phyloP scores from a whole-genome alignment of 495 filamentous ascomycete genomes.

The Penicillium angulare region DNA sequence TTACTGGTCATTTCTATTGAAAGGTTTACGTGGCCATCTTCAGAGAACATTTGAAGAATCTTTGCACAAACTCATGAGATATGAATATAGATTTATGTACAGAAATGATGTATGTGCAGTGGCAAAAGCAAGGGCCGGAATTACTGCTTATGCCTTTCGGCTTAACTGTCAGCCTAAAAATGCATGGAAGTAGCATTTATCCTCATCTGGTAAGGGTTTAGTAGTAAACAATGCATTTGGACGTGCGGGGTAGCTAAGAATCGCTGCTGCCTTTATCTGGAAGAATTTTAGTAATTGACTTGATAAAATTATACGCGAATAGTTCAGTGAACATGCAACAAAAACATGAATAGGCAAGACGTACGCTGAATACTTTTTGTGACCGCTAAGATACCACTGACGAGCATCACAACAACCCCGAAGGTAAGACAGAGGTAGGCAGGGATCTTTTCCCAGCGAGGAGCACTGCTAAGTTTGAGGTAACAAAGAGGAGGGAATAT shows the following conservation, averaged over 20 bases:
- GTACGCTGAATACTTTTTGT: conserved; percentile 59
- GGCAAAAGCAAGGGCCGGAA: neutral
- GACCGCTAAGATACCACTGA: conserved; percentile 74
- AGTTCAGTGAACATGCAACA: too few species aligned
- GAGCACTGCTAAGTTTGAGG: conserved; percentile 74
- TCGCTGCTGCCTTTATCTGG: too few species aligned
- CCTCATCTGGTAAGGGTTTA: conserved; percentile 14
- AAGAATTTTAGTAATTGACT: neutral
- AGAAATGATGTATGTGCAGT: neutral
- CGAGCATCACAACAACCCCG: conserved; percentile 77
- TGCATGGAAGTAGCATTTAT: conserved; percentile 11
- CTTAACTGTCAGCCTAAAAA: neutral
- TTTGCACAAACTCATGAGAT: too few species aligned
- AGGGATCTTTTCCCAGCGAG: conserved; percentile 69
- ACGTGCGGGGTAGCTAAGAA: too few species aligned
- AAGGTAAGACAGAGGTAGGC: conserved; percentile 70
- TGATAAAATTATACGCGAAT: neutral
- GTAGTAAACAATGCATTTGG: too few species aligned
- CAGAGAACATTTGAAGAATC: too few species aligned
- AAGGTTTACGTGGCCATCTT: too few species aligned
- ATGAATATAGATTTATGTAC: neutral
- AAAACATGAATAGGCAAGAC: too few species aligned
- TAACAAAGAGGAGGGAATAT: conserved; percentile 94
- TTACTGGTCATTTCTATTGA: too few species aligned
- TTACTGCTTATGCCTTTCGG: neutral